Conservation (phyloP, 2,329 filamentous ascomycete genomes). For the Penicillium capsulatum region DNA sequence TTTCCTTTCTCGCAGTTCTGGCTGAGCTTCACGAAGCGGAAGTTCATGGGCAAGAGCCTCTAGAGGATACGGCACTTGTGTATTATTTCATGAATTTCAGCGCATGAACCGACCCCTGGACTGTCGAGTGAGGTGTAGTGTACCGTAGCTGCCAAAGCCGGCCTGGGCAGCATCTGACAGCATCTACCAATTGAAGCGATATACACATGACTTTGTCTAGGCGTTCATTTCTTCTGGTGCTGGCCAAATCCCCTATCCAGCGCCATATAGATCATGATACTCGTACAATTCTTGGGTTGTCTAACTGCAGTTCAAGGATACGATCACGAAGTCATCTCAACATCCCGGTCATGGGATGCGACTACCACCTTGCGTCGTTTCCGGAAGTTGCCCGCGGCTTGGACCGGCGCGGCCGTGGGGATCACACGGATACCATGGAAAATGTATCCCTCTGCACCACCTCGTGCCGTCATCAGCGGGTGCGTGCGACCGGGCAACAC, state of each 20-base stretch:
- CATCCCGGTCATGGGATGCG: slow-evolving; percentile 25
- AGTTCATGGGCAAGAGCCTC: slow-evolving; percentile 97
- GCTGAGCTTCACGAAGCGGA: slow-evolving; percentile 97
- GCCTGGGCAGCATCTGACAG: slow-evolving; percentile 9
- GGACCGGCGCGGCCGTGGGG: slow-evolving; percentile 72
- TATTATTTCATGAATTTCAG: slow-evolving; percentile 28
- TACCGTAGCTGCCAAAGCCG: slow-evolving; percentile 10
- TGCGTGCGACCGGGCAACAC: slow-evolving; percentile 88
- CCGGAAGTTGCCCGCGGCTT: slow-evolving; percentile 67
- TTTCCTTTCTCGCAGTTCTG: slow-evolving; percentile 82
- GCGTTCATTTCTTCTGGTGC: no score
- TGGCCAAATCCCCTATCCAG: no score
- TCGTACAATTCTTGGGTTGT: slow-evolving; percentile 15
- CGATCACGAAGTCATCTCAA: slow-evolving; percentile 29
- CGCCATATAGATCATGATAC: slow-evolving; percentile 19
- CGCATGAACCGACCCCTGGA: slow-evolving; percentile 19
- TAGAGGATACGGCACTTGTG: slow-evolving; percentile 40
- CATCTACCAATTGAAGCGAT: no score
- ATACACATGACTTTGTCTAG: no score
- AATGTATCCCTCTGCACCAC: slow-evolving; percentile 84
- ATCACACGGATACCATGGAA: slow-evolving; percentile 79
- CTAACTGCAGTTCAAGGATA: slow-evolving; percentile 2
- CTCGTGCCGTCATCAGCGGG: slow-evolving; percentile 83
- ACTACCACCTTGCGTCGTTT: slow-evolving; percentile 63
- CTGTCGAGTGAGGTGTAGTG: slow-evolving; percentile 1